Conservation (phyloP, 495 filamentous ascomycete genomes). For the Aspergillus nidulans region DNA sequence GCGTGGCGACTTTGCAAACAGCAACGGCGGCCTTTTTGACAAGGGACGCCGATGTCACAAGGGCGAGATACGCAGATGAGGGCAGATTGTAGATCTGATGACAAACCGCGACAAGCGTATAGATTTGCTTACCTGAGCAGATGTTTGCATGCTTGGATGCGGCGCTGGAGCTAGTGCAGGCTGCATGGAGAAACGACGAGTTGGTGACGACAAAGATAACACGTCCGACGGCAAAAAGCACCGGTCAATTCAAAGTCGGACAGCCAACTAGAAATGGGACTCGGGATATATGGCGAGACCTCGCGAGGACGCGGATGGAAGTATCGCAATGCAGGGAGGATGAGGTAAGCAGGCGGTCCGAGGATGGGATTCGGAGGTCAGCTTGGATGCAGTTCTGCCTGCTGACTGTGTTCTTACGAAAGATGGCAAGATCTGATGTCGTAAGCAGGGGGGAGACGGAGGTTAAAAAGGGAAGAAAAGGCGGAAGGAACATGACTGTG, state of each 20-base stretch:
- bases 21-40: constrained; percentile 8
- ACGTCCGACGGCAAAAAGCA: constrained; percentile 14
- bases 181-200: constrained; percentile 41
- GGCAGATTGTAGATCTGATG: constrained; percentile 34
- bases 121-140: constrained; percentile 51
- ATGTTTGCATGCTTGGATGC: constrained; percentile 52
- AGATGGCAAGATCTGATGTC: constrained; percentile 20
- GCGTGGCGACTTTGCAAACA: constrained; percentile 1
- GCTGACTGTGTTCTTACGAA: constrained; percentile 21
- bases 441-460: constrained; percentile 23
- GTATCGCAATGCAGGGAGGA: constrained; percentile 19
- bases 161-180: constrained; percentile 54
- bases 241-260: constrained; percentile 16
- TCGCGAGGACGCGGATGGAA: constrained; percentile 14
- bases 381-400: not conserved
- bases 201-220: constrained; percentile 16
- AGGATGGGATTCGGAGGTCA: constrained; percentile 3
- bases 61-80: constrained; percentile 4
- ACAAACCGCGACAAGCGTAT: constrained; percentile 38
- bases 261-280: not conserved
- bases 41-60: not conserved
- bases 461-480: constrained; percentile 21
- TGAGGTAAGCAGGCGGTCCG: constrained; percentile 41
- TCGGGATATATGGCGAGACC: constrained; percentile 5
- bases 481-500: constrained; percentile 7